These are phyloP conservation scores for Halenospora varia DNA, from an alignment of 495 filamentous ascomycete genomes.

Conservation along the genomic window DNA sequence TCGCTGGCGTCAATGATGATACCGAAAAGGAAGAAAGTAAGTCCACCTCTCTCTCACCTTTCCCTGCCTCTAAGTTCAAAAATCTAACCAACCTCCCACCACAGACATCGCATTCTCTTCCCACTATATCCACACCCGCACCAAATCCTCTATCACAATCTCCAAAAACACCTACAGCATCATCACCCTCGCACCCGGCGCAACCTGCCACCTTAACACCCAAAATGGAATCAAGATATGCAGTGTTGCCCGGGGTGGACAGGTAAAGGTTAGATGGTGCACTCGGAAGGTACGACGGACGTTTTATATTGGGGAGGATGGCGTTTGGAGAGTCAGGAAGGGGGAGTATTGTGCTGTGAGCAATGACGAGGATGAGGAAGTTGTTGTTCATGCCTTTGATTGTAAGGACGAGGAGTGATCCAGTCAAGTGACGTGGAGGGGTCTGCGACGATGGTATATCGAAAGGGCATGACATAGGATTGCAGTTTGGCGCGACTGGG, in stretches of 20 bases:
- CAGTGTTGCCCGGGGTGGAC: neutral
- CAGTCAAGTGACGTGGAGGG: no score
- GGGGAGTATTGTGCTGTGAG: conserved; percentile 5
- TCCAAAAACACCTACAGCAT: neutral
- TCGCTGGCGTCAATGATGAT: neutral
- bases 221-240: conserved; percentile 2
- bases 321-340: conserved; percentile 11
- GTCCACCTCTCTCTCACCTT: neutral
- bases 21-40: conserved; percentile 7
- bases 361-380: neutral
- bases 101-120: conserved; percentile 10
- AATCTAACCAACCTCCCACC: no score
- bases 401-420: neutral
- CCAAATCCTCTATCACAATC: neutral
- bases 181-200: neutral
- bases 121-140: neutral
- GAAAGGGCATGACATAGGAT: no score
- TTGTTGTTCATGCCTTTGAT: neutral
- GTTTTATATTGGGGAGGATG: conserved; percentile 6
- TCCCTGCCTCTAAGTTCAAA: no score
- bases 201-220: neutral
- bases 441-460: no score
- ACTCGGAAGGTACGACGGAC: neutral
- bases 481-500: no score
- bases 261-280: neutral